phyloP scores from a whole-genome alignment of 164 flowering plant genomes.

The Kalanchoe fedtschenkoi region DNA sequence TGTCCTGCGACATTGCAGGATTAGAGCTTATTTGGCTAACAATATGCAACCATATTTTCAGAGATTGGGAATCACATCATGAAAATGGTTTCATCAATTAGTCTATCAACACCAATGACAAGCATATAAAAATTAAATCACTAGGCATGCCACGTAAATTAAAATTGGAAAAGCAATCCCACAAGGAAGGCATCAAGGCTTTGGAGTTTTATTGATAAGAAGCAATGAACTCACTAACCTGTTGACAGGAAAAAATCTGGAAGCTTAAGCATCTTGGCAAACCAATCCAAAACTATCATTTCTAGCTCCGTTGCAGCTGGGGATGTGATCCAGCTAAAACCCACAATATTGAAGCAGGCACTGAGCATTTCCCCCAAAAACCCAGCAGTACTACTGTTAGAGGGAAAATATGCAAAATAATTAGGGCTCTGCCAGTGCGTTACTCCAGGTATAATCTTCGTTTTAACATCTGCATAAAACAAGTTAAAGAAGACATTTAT shows the following conservation, averaged over 20 bases:
- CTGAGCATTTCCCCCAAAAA: slow-evolving; percentile 98
- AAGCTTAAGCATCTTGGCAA: slow-evolving; percentile 70
- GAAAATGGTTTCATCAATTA: too few species aligned
- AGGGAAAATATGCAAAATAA: slow-evolving; percentile 85
- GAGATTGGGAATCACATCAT: too few species aligned
- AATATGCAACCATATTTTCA: background rate
- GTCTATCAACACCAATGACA: too few species aligned
- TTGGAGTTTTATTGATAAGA: background rate
- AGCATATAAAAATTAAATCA: too few species aligned
- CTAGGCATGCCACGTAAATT: too few species aligned
- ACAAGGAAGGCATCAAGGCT: too few species aligned
- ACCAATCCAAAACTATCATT: slow-evolving; percentile 91
- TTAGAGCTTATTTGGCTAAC: background rate
- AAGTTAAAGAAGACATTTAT: background rate
- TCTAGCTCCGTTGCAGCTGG: slow-evolving; percentile 98
- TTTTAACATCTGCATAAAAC: slow-evolving; percentile 52
- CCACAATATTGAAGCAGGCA: slow-evolving; percentile 81
- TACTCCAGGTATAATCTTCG: slow-evolving; percentile 80
- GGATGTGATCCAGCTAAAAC: slow-evolving; percentile 92
- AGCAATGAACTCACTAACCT: slow-evolving; percentile 29
- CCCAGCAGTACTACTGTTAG: slow-evolving; percentile 83
- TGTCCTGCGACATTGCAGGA: slow-evolving; percentile 38
- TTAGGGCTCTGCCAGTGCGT: slow-evolving; percentile 99
- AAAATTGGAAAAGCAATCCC: too few species aligned
- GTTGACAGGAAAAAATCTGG: slow-evolving; percentile 72